Evolutionary conservation across 2,329 filamentous ascomycete species (phyloP), one percentile per base, ranked within the genome.

Genomic region (Ophiostoma pallidulum): DNA sequence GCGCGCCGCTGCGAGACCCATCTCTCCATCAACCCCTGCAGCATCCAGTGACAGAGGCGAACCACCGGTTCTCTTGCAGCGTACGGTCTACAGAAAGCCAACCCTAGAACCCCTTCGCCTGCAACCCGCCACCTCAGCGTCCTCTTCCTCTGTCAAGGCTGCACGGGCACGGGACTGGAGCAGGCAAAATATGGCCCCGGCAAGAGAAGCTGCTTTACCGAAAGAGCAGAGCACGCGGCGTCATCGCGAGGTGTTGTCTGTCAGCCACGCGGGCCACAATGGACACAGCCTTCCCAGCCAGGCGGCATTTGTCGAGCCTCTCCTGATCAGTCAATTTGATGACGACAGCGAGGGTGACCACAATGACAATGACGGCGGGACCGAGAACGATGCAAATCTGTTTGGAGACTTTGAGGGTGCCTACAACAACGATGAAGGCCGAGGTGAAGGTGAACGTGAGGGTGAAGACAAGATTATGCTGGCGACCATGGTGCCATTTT

Each of bases 381-480:
- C 24, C 18, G 26, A 42, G 12, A 16, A 48, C 26, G 41, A 45
- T 12, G 14, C 24, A 1, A 38, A 49, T 10, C 8, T 43, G 6
- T 40, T 51, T 39, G 43, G 24, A 6, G 46, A 51, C 24, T 48
- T 48, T 41, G 49, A 48, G 19, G 49, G 45, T 9, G 42, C 32
- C 4, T 47, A 45, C 36, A 37, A 42, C 22, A 24, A 37, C 26
- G 40, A 45, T 18, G 43, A 45, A 16, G 47, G 18, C 44, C n/a
- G n/a, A n/a, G n/a, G n/a, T n/a, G n/a, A n/a, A n/a, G 28, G 40
- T 5, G 44, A 46, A 8, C 14, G 4, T 4, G 8, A 41, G 4
- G 48, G n/a, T 4, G 24, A 48, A 20, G 35, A 41, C 46, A 35
- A 50, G 35, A 51, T 51, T 28, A 44, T 50, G 49, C 43, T 39